Conservation (phyloP, 176 grass and related monocot species). For the Calamus simplicifolius region DNA sequence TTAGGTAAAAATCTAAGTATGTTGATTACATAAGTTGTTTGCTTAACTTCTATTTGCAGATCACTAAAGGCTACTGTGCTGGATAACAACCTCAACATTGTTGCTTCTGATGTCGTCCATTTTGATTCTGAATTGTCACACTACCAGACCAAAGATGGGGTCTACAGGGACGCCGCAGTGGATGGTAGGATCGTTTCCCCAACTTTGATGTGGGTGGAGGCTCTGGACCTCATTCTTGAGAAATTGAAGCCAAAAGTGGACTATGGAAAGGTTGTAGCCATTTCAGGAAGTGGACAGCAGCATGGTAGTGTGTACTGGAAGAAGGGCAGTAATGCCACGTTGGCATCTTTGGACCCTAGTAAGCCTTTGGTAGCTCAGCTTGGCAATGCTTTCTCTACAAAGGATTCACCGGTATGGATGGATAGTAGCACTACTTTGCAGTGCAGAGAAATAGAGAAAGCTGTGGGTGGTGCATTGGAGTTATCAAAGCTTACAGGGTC, state of each 20-base stretch:
- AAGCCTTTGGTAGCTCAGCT: constrained; percentile 53
- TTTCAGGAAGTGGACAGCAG: constrained; percentile 91
- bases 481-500: constrained; percentile 85
- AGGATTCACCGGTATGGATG: constrained; percentile 94
- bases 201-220: constrained; percentile 91
- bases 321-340: constrained; percentile 37
- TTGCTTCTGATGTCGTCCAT: constrained; percentile 69
- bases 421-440: constrained; percentile 88
- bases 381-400: constrained; percentile 63
- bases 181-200: constrained; percentile 76
- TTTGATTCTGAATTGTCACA: constrained; percentile 80
- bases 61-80: constrained; percentile 87
- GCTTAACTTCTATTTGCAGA: constrained; percentile 22
- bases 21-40: neutral
- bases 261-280: constrained; percentile 48
- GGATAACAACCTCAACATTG: constrained; percentile 44
- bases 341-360: constrained; percentile 62
- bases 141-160: constrained; percentile 81
- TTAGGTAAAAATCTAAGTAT: constrained; percentile 9
- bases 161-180: constrained; percentile 66
- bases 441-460: constrained; percentile 89
- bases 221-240: constrained; percentile 69
- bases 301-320: constrained; percentile 98
- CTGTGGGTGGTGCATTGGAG: constrained; percentile 80
- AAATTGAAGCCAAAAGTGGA: constrained; percentile 72